A percentile compares a stretch with the other conserved stretches of the same genome.
Evolutionary conservation across 2,329 filamentous ascomycete species (phyloP).

Genomic region (Arthroderma sp.): DNA sequence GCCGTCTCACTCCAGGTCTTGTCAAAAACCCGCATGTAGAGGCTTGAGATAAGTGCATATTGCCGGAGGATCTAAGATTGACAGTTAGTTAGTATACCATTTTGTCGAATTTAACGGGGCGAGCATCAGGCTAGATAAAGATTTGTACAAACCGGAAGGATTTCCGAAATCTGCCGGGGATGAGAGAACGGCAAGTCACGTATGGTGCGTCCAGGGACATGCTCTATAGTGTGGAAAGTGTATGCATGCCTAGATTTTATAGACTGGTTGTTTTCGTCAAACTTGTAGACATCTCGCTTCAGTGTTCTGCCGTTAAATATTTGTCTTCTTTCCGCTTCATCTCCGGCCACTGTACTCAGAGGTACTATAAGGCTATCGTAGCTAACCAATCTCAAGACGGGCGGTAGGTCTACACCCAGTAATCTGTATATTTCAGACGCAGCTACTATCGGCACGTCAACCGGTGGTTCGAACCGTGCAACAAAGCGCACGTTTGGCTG

Average conservation of each 20-base stretch:
- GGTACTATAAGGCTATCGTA: constrained; percentile 29
- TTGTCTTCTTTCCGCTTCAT: constrained; percentile 11
- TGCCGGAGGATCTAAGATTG: constrained; percentile 28
- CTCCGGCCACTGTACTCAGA: constrained; percentile 12
- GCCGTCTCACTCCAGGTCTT: constrained; percentile 11
- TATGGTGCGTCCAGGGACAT: constrained; percentile 27
- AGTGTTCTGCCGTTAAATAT: constrained; percentile 17
- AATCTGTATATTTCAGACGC: constrained; percentile 30
- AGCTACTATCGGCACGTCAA: constrained; percentile 30
- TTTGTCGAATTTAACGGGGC: neutral
- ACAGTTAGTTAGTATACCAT: neutral
- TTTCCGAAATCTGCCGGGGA: constrained; percentile 32
- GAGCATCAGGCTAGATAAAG: neutral
- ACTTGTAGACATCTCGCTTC: constrained; percentile 19
- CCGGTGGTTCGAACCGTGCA: constrained; percentile 28
- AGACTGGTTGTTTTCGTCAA: constrained; percentile 19
- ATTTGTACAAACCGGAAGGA: constrained; percentile 24
- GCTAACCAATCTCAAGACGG: constrained; percentile 26
- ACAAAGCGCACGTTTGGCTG: constrained; percentile 33
- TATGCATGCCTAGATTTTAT: constrained; percentile 28
- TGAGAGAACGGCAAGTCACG: constrained; percentile 32
- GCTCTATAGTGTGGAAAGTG: constrained; percentile 30
- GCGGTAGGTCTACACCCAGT: constrained; percentile 26
- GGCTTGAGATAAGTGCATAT: constrained; percentile 29
- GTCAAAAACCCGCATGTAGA: constrained; percentile 26